Evolutionary conservation across 1,284 basidiomycete genomes (phyloP).

Genomic region (Violaceomyces palustris): DNA sequence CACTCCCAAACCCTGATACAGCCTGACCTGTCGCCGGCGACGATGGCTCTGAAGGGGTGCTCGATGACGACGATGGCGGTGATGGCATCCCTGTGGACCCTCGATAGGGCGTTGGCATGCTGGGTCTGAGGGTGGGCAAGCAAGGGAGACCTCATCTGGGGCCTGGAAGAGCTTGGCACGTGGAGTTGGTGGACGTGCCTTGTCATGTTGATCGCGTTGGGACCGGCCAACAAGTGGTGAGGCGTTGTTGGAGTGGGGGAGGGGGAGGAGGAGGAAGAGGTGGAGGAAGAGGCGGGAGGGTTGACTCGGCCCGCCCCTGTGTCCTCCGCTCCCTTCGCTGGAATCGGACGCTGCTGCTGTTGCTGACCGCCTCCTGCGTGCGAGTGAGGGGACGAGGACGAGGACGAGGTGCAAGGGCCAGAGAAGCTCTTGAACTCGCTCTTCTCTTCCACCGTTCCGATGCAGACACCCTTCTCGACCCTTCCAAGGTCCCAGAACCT

Average conservation of each 20-base stretch:
- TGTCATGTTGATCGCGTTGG: no score
- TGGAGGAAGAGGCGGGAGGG: no score
- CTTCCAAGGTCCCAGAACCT: conserved; percentile 72
- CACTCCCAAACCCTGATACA: conserved; percentile 49
- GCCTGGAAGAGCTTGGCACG: not conserved
- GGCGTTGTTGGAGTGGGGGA: not conserved
- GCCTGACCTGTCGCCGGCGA: conserved; percentile 66
- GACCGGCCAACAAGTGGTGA: not conserved
- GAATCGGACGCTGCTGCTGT: no score
- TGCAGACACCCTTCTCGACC: conserved; percentile 58
- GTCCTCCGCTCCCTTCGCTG: no score
- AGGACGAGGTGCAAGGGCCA: no score
- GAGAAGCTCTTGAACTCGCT: no score
- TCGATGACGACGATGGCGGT: conserved; percentile 75
- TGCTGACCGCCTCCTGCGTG: not conserved
- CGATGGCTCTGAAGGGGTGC: conserved; percentile 76
- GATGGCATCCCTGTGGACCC: conserved; percentile 71
- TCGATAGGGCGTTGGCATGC: conserved; percentile 6
- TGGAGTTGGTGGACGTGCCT: conserved; percentile 1
- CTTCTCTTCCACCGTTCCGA: conserved; percentile 12
- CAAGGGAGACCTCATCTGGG: conserved; percentile 19
- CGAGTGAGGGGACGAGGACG: no score
- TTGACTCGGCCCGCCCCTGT: no score
- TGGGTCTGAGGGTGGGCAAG: conserved; percentile 25
- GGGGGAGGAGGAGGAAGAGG: no score